These are phyloP conservation scores for Avena atlantica DNA, from an alignment of 176 grass and related monocot genomes.

Conservation along the genomic window DNA sequence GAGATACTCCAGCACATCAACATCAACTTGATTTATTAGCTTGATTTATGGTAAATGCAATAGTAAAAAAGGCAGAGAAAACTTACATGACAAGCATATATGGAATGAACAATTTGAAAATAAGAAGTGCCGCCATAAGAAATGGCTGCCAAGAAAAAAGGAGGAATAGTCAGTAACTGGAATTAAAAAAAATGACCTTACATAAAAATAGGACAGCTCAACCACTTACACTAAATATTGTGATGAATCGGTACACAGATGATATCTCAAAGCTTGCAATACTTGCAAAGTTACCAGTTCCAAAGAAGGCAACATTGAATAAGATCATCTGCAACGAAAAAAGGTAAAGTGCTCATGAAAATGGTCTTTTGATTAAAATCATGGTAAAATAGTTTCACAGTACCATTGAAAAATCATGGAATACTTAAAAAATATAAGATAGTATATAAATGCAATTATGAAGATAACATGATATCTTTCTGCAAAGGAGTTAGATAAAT, in stretches of 20 bases:
- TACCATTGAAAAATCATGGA: constrained; percentile 10
- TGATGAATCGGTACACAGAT: constrained; percentile 97
- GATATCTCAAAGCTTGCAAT: constrained; percentile 99
- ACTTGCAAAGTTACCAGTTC: constrained; percentile 98
- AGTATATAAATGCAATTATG: constrained; percentile 3
- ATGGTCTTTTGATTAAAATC: constrained; percentile 34
- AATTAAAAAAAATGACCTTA: constrained; percentile 33
- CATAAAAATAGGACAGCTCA: constrained; percentile 23
- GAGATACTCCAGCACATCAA: constrained; percentile 10
- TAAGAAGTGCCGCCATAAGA: constrained; percentile 95
- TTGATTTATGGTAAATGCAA: constrained; percentile 1
- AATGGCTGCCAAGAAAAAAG: constrained; percentile 69
- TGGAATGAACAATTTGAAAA: constrained; percentile 98
- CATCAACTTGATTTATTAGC: constrained; percentile 30
- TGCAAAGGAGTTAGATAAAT: background rate
- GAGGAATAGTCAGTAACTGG: constrained; percentile 36
- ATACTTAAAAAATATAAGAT: constrained; percentile 31
- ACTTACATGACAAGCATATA: constrained; percentile 99
- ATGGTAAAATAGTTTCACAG: background rate
- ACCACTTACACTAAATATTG: constrained; percentile 91
- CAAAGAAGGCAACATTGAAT: constrained; percentile 98
- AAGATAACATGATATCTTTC: constrained; percentile 20
- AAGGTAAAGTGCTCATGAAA: constrained; percentile 24
- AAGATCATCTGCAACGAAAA: constrained; percentile 74
- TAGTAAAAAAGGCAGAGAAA: constrained; percentile 21